Percentiles rank a stretch among this genome's conserved stretches.
phyloP scores from a whole-genome alignment of 176 grass and related monocot species.

The Rhynchospora tenuis region DNA sequence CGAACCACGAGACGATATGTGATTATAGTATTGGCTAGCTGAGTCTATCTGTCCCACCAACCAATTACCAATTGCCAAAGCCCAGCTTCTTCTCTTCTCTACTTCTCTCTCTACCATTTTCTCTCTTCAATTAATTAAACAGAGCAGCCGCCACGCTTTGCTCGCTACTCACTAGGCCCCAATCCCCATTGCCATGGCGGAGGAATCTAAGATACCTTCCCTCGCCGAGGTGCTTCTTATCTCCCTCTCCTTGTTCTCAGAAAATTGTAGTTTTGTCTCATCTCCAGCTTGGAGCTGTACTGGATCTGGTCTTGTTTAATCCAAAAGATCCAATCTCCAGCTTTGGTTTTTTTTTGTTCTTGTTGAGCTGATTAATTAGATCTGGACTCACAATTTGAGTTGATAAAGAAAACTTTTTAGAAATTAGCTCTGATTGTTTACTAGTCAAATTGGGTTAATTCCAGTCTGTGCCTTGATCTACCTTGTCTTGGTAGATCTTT shows the following conservation, averaged over 20 bases:
- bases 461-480: neutral
- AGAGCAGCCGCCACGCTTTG: neutral
- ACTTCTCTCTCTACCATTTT: neutral
- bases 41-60: neutral
- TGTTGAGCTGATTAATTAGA: neutral
- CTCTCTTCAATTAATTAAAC: neutral
- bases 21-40: neutral
- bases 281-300: neutral
- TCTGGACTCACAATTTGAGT: neutral
- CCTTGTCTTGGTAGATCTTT: neutral
- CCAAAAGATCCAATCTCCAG: neutral
- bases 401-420: neutral
- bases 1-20: neutral
- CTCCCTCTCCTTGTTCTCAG: neutral
- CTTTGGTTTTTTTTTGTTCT: neutral
- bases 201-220: conserved; percentile 12
- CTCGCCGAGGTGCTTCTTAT: conserved; percentile 7
- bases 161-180: neutral
- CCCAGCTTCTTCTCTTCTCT: neutral
- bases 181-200: conserved; percentile 17
- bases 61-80: neutral
- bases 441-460: neutral
- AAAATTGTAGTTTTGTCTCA: neutral
- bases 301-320: conserved; percentile 14
- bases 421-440: neutral